Conservation (phyloP, 2,329 filamentous ascomycete genomes). For the Lasiodiplodia hormozganensis region DNA sequence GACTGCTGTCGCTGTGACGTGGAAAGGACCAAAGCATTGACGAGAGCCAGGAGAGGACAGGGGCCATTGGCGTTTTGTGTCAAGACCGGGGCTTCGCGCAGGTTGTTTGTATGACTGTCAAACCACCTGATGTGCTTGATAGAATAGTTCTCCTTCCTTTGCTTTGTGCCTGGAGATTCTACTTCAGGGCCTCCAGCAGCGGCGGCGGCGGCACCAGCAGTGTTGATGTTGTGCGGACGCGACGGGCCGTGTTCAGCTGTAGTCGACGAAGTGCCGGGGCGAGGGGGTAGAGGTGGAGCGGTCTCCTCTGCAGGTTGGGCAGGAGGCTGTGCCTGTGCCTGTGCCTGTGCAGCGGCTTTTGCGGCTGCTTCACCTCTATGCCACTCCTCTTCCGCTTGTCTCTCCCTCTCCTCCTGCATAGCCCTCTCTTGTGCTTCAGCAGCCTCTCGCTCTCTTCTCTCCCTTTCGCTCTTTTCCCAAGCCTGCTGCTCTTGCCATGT, state of each 20-base stretch:
- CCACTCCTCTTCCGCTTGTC: conserved; percentile 38
- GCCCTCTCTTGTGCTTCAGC: conserved; percentile 35
- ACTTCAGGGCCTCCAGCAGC: conserved; percentile 35
- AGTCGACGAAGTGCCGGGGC: conserved; percentile 34
- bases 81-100: conserved; percentile 82
- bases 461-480: conserved; percentile 39
- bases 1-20: conserved; percentile 72
- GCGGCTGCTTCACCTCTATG: conserved; percentile 34
- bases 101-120: conserved; percentile 66
- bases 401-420: conserved; percentile 36
- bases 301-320: conserved; percentile 8
- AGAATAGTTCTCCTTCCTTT: conserved; percentile 79
- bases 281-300: conserved; percentile 43
- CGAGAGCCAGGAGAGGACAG: conserved; percentile 88
- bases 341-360: conserved; percentile 30
- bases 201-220: conserved; percentile 30
- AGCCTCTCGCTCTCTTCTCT: conserved; percentile 36
- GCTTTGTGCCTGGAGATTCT: conserved; percentile 48
- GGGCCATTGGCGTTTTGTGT: conserved; percentile 95
- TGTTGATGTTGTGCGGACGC: conserved; percentile 29
- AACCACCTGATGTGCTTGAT: conserved; percentile 92
- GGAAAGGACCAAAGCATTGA: conserved; percentile 88
- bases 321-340: background rate
- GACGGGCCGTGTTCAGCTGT: conserved; percentile 38
- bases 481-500: conserved; percentile 43